Percentiles rank a stretch among this genome's conserved stretches.
These are phyloP conservation scores for Neospora caninum DNA, from an alignment of 169 alveolate genomes.

Conservation along the genomic window DNA sequence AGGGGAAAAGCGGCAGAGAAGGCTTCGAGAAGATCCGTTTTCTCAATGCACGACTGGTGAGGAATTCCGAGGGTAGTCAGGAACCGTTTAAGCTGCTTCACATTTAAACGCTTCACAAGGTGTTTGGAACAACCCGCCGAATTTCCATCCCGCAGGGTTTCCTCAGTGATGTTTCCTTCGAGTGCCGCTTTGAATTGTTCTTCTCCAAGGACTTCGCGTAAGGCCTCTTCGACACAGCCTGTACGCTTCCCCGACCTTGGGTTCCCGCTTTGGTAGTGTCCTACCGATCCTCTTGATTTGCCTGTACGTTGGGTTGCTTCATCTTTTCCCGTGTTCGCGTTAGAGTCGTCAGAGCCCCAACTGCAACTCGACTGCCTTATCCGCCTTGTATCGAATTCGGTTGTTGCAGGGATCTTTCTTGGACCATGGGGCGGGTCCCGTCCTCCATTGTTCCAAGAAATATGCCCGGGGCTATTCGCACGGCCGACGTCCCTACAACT, in stretches of 20 bases:
- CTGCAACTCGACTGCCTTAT: background rate
- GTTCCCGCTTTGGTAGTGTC: background rate
- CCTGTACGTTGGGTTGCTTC: background rate
- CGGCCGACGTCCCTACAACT: background rate
- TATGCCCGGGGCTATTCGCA: background rate
- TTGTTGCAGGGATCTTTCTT: background rate
- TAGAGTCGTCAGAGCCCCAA: background rate
- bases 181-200: background rate
- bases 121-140: background rate
- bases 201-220: background rate
- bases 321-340: background rate
- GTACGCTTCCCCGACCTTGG: background rate
- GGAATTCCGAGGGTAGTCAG: conserved; percentile 71
- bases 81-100: conserved; percentile 73
- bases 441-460: background rate
- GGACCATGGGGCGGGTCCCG: background rate
- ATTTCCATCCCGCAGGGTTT: background rate
- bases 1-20: background rate
- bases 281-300: background rate
- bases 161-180: background rate
- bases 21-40: conserved; percentile 71
- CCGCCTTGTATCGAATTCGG: background rate
- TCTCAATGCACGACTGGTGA: conserved; percentile 79
- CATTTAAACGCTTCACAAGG: background rate
- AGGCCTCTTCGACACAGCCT: background rate